Evolutionary conservation across 306 rosid species (phyloP).

Genomic region (Notholithocarpus densiflorus): DNA sequence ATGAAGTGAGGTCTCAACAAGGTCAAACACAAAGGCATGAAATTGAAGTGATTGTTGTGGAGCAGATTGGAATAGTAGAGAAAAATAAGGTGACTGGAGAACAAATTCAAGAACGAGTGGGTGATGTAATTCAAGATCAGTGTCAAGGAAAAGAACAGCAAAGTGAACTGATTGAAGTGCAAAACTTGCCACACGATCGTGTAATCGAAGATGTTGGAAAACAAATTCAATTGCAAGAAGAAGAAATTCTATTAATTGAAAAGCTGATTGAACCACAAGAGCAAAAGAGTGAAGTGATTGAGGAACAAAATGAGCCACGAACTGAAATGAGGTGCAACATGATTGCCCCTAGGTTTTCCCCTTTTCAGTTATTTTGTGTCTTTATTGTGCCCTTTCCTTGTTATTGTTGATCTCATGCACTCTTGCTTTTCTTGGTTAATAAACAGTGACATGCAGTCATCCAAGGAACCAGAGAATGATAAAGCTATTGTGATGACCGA

Average conservation of each 20-base stretch:
- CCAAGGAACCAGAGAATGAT: constrained; percentile 7
- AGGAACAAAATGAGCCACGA: not conserved
- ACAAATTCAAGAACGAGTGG: constrained; percentile 21
- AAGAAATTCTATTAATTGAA: constrained; percentile 7
- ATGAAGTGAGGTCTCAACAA: not conserved
- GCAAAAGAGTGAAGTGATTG: not conserved
- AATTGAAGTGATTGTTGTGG: not conserved
- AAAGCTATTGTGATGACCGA: not conserved
- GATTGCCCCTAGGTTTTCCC: constrained; percentile 7
- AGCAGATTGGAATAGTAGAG: not conserved
- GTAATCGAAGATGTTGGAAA: not conserved
- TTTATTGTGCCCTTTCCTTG: not conserved
- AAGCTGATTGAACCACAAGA: not conserved
- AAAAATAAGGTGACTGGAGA: not conserved
- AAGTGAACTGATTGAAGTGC: not conserved
- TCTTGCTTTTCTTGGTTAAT: not conserved
- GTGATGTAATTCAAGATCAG: too few species aligned
- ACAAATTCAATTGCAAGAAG: constrained; percentile 2
- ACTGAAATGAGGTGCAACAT: not conserved
- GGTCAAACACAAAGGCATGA: not conserved
- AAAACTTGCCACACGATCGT: not conserved
- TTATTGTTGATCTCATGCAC: not conserved
- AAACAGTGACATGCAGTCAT: constrained; percentile 8
- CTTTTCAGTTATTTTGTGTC: not conserved
- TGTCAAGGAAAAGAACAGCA: too few species aligned